Evolutionary conservation across 306 rosid genomes (phyloP).

Genomic region (Luffa aegyptiaca): DNA sequence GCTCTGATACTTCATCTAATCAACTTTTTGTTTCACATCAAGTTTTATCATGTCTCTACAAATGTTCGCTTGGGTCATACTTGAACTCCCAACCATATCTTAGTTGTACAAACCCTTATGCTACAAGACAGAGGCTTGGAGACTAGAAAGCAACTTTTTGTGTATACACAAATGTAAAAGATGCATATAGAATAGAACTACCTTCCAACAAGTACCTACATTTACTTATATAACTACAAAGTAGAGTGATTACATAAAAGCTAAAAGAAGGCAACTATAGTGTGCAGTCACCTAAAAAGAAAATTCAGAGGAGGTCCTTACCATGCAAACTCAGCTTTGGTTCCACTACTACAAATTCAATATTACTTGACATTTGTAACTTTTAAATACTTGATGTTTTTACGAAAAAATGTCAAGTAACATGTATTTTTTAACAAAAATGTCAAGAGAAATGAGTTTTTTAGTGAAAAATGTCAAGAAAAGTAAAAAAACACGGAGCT

Average conservation of each 20-base stretch:
- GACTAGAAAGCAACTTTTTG: neutral
- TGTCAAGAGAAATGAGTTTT: too few relatives aligned
- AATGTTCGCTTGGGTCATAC: neutral
- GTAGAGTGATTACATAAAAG: neutral
- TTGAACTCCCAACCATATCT: neutral
- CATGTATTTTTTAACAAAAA: too few relatives aligned
- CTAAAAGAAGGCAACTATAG: neutral
- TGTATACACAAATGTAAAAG: neutral
- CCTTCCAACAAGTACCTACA: neutral
- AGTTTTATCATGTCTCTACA: neutral
- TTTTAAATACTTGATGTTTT: too few relatives aligned
- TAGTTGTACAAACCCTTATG: neutral
- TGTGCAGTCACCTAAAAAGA: neutral
- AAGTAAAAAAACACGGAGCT: too few relatives aligned
- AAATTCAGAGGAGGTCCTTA: slow-evolving; percentile 17
- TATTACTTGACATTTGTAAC: too few relatives aligned
- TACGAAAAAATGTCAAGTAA: too few relatives aligned
- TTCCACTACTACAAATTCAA: too few relatives aligned
- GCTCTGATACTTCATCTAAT: neutral
- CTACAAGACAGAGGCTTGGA: neutral
- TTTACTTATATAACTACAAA: neutral
- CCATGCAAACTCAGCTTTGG: slow-evolving; percentile 90
- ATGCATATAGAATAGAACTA: neutral
- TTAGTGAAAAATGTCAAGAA: too few relatives aligned
- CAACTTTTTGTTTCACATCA: neutral